Evolutionary conservation across 495 filamentous ascomycete species (phyloP), one percentile per base, ranked within the genome.

Genomic region (Pseudevernia furfuracea): DNA sequence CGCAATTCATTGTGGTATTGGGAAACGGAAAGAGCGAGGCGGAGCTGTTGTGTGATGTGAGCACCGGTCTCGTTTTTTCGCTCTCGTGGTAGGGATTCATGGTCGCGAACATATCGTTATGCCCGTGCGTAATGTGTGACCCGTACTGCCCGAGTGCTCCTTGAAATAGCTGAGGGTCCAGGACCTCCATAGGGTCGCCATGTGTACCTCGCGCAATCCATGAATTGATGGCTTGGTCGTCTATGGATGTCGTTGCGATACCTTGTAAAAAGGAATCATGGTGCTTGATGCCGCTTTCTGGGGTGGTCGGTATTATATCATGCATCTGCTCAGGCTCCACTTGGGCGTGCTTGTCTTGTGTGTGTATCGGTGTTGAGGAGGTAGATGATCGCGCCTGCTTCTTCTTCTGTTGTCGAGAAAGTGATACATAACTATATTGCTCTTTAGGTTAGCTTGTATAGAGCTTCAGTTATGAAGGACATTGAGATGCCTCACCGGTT

Each of bases 331-430:
- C 23, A 32, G 58, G 38, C 21, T 46, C 39, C 25, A 39, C 43
- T 30, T 39, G 38, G 15, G 21, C 34, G 28, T 14, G 5, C 5
- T 21, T 19, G 37, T 34, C 56, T 44, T 32, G 10, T 23, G 36
- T 32, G 19, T 60, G 58, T 23, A 43, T 44, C 12, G 21, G 21
- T 23, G 58, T 43, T 28, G 38, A 60, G 21, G 38, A 44, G n/a
- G 38, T 8, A 6, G 56, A 58, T 5, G 10, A 28, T 60, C 23
- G 58, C 10, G 58, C 9, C 19, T 41, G 58, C 58, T 46, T 60
- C 12, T 60, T 60, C 58, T 46, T 60, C 30, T 60, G 4, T n/a
- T 46, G 39, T 30, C 58, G 58, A 60, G 14, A 32, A 25, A 60
- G 58, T 11, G 58, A 60, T 15, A 60, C 58, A 60, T 46, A 60